Percentiles rank a stretch among this genome's conserved stretches.
These are phyloP conservation scores for Hypoxylon sp. DNA, from an alignment of 2,329 filamentous ascomycete genomes.

Conservation along the genomic window DNA sequence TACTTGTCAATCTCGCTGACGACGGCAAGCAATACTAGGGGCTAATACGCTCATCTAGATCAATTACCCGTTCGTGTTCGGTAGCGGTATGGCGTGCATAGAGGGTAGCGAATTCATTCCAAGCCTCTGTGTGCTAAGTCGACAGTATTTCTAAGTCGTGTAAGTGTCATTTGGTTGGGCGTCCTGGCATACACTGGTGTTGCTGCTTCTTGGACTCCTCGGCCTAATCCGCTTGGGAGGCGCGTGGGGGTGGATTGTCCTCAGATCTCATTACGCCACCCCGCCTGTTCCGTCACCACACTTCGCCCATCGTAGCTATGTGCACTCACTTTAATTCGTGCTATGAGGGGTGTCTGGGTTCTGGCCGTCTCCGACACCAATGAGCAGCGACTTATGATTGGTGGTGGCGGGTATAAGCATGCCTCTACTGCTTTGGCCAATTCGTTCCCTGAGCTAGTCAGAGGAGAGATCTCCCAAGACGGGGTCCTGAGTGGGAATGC, in stretches of 20 bases:
- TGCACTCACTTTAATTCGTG: not conserved
- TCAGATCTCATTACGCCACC: not conserved
- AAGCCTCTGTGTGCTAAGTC: too few relatives aligned
- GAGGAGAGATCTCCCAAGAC: too few relatives aligned
- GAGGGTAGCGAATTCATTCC: not conserved
- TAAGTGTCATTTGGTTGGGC: too few relatives aligned
- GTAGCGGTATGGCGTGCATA: conserved; percentile 52
- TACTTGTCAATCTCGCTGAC: conserved; percentile 60
- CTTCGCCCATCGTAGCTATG: not conserved
- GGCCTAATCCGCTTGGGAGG: too few relatives aligned
- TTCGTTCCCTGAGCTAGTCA: too few relatives aligned
- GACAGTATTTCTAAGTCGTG: too few relatives aligned
- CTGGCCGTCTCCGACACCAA: not conserved
- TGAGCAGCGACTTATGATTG: too few relatives aligned
- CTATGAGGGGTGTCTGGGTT: not conserved
- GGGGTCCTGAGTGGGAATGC: not conserved
- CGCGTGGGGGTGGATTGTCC: not conserved
- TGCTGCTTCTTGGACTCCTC: too few relatives aligned
- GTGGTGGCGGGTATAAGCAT: too few relatives aligned
- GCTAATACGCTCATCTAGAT: conserved; percentile 60
- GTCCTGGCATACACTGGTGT: too few relatives aligned
- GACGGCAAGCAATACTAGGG: conserved; percentile 58
- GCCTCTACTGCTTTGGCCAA: too few relatives aligned
- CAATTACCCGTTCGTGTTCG: conserved; percentile 52
- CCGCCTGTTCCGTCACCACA: not conserved